These are phyloP conservation scores for Ceratobasidium theobromae DNA, from an alignment of 1,284 basidiomycete genomes.

Conservation along the genomic window DNA sequence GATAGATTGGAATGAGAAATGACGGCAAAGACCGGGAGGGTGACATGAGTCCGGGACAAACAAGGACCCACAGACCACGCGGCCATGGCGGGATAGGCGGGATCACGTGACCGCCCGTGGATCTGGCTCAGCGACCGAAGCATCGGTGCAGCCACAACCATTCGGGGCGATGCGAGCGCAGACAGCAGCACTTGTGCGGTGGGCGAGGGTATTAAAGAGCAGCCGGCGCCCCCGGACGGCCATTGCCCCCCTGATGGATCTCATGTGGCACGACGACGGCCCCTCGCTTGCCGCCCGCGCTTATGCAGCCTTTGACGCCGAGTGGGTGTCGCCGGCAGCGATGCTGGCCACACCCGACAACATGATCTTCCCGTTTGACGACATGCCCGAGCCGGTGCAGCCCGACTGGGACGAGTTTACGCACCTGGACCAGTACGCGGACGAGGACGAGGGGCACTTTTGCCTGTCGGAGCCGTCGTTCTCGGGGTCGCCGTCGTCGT, in stretches of 20 bases:
- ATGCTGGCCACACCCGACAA: constrained; percentile 21
- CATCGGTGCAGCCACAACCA: background rate
- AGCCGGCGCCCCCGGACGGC: background rate
- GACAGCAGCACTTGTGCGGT: no score
- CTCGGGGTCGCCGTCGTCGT: constrained; percentile 15
- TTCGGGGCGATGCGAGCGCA: no score
- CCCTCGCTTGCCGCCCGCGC: constrained; percentile 16
- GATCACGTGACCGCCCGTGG: no score
- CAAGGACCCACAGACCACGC: background rate
- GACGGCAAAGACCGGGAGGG: background rate
- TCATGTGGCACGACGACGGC: constrained; percentile 1
- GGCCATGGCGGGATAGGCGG: no score
- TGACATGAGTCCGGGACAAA: background rate
- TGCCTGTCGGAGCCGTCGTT: constrained; percentile 12
- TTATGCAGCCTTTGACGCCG: background rate
- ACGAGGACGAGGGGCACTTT: constrained; percentile 18
- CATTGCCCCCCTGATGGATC: background rate
- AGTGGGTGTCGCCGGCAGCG: constrained; percentile 10
- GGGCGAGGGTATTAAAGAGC: constrained; percentile 1
- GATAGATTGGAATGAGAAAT: background rate
- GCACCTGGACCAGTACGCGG: constrained; percentile 9
- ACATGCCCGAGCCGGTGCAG: background rate
- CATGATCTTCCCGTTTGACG: constrained; percentile 21
- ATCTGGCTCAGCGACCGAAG: no score
- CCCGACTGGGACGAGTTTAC: constrained; percentile 4